Evolutionary conservation across 208 protist species (phyloP).

Genomic region (Acanthamoeba castellanii): DNA sequence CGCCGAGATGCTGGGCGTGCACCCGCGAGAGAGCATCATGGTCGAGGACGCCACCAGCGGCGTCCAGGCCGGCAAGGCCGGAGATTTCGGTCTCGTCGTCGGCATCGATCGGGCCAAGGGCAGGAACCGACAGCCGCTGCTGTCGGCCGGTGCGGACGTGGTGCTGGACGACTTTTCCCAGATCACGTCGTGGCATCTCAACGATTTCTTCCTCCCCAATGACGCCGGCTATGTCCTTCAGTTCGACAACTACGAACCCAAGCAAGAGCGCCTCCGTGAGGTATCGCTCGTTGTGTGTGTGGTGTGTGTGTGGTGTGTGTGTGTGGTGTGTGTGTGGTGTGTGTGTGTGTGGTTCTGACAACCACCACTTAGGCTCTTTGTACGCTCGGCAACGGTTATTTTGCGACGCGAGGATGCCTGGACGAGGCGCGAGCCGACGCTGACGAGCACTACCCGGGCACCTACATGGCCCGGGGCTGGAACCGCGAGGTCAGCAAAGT

Average conservation of each 20-base stretch:
- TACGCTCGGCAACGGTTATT: conserved; percentile 72
- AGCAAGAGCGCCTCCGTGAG: conserved; percentile 16
- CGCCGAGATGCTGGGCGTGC: conserved; percentile 50
- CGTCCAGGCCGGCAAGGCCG: conserved; percentile 46
- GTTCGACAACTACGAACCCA: conserved; percentile 19
- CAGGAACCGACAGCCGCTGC: conserved; percentile 14
- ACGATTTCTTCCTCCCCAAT: conserved; percentile 70
- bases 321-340: no score
- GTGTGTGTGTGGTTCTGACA: no score
- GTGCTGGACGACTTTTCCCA: conserved; percentile 71
- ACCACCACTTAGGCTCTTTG: conserved; percentile 33
- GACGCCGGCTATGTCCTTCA: conserved; percentile 44
- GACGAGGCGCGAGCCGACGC: conserved; percentile 40
- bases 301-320: no score
- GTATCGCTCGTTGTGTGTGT: neutral
- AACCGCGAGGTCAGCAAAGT: conserved; percentile 61
- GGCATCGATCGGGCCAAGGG: conserved; percentile 49
- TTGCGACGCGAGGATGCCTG: conserved; percentile 54
- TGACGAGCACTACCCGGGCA: conserved; percentile 70
- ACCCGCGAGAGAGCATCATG: conserved; percentile 55
- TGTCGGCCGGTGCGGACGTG: conserved; percentile 56
- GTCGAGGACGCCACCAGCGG: conserved; percentile 68
- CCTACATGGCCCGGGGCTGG: conserved; percentile 66
- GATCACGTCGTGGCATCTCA: conserved; percentile 60
- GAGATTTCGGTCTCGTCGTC: conserved; percentile 65